phyloP scores from a whole-genome alignment of 2,329 filamentous ascomycete genomes.

The Penicillium paneum region DNA sequence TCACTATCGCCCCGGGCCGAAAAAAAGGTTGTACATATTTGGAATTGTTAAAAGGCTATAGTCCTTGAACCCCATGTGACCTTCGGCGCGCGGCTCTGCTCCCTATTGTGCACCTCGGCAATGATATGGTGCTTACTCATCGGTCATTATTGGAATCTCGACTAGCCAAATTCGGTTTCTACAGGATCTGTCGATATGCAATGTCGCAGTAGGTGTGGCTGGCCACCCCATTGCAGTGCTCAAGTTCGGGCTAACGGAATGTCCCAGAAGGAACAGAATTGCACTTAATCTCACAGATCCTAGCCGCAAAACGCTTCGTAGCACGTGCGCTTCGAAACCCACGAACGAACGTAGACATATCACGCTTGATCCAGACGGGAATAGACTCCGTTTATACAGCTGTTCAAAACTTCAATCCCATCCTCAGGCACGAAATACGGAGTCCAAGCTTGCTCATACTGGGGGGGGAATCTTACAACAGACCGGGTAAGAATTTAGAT shows the following conservation, averaged over 20 bases:
- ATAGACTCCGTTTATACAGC: background rate
- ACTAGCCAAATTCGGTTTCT: background rate
- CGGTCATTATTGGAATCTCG: background rate
- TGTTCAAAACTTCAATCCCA: too few relatives aligned
- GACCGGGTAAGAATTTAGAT: background rate
- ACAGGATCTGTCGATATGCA: background rate
- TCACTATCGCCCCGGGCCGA: background rate
- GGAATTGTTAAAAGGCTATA: slow-evolving; percentile 5
- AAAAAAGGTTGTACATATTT: background rate
- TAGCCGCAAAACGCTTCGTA: background rate
- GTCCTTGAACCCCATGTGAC: background rate
- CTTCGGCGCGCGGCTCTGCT: background rate
- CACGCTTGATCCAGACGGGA: background rate
- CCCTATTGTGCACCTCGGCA: background rate
- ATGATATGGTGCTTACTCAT: background rate
- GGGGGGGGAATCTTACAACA: background rate
- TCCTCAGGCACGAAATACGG: too few relatives aligned
- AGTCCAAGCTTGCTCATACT: too few relatives aligned
- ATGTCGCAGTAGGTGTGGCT: background rate
- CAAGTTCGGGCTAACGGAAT: background rate
- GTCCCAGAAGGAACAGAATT: background rate
- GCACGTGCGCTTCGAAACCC: background rate
- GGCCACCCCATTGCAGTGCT: background rate
- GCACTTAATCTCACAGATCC: background rate
- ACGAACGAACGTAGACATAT: background rate